Conservation (phyloP, 768 basidiomycete genomes). For the Megacollybia marginata region DNA sequence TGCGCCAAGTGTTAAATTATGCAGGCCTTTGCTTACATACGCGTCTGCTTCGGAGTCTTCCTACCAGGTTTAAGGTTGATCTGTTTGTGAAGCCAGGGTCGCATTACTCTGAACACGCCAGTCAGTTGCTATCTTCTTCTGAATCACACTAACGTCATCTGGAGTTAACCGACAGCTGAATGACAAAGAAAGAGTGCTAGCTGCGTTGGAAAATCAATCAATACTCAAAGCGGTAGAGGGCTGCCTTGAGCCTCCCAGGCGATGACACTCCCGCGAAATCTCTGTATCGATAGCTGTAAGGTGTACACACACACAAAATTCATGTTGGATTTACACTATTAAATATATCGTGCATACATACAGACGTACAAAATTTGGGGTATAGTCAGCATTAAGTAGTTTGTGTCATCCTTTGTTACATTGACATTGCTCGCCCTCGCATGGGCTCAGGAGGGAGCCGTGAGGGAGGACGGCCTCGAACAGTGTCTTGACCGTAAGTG, state of each 20-base stretch:
- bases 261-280: background rate
- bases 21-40: slow-evolving; percentile 94
- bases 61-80: slow-evolving; percentile 90
- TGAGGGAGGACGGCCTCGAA: slow-evolving; percentile 59
- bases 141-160: background rate
- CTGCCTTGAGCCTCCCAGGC: slow-evolving; percentile 30
- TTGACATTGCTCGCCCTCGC: slow-evolving; percentile 76
- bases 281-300: too few species aligned
- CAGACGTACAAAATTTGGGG: background rate
- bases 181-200: slow-evolving; percentile 97
- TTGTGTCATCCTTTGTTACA: slow-evolving; percentile 36
- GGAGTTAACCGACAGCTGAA: slow-evolving; percentile 97
- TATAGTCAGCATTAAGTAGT: background rate
- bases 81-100: slow-evolving; percentile 90
- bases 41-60: slow-evolving; percentile 80
- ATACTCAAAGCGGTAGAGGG: slow-evolving; percentile 85
- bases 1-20: slow-evolving; percentile 3
- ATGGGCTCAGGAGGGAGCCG: slow-evolving; percentile 57
- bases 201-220: slow-evolving; percentile 88
- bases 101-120: slow-evolving; percentile 89
- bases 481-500: slow-evolving; percentile 38
- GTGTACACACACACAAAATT: background rate
- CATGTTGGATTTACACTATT: background rate
- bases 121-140: slow-evolving; percentile 33
- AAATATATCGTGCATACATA: background rate